Percentiles rank a stretch among this genome's conserved stretches.
Evolutionary conservation across 2,329 filamentous ascomycete species (phyloP).

Genomic region (Ciborinia camelliae): DNA sequence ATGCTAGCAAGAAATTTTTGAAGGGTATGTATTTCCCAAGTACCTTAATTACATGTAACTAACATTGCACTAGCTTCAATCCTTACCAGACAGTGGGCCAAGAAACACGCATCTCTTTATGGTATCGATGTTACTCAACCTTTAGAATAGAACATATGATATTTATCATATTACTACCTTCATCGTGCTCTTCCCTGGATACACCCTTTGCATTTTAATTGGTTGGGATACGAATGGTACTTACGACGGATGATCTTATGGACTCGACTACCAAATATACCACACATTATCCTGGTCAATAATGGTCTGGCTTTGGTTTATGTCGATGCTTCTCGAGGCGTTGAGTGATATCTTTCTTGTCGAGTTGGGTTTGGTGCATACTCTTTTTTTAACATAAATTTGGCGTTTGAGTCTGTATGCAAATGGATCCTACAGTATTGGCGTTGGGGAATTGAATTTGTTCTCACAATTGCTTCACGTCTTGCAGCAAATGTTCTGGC

Average conservation of each 20-base stretch:
- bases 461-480: slow-evolving; percentile 9
- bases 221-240: slow-evolving; percentile 37
- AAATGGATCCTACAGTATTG: slow-evolving; percentile 18
- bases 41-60: slow-evolving; percentile 21
- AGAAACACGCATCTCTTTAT: slow-evolving; percentile 64
- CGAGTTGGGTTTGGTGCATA: slow-evolving; percentile 15
- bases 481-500: slow-evolving; percentile 17
- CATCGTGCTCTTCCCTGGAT: slow-evolving; percentile 34
- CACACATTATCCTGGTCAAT: slow-evolving; percentile 10
- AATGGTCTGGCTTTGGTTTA: slow-evolving; percentile 18
- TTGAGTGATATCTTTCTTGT: slow-evolving; percentile 17
- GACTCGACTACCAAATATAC: slow-evolving; percentile 19
- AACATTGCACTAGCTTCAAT: slow-evolving; percentile 66
- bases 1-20: slow-evolving; percentile 98
- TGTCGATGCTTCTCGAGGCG: slow-evolving; percentile 15
- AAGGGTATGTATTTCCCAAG: slow-evolving; percentile 65
- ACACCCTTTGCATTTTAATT: slow-evolving; percentile 36
- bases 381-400: slow-evolving; percentile 12
- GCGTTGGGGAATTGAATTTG: slow-evolving; percentile 14
- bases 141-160: slow-evolving; percentile 33
- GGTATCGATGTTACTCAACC: slow-evolving; percentile 44
- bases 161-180: slow-evolving; percentile 31
- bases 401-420: slow-evolving; percentile 19
- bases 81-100: slow-evolving; percentile 87
- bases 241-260: slow-evolving; percentile 33